These are phyloP conservation scores for Exutisphaerella laricina DNA, from an alignment of 2,329 filamentous ascomycete genomes.

Conservation along the genomic window DNA sequence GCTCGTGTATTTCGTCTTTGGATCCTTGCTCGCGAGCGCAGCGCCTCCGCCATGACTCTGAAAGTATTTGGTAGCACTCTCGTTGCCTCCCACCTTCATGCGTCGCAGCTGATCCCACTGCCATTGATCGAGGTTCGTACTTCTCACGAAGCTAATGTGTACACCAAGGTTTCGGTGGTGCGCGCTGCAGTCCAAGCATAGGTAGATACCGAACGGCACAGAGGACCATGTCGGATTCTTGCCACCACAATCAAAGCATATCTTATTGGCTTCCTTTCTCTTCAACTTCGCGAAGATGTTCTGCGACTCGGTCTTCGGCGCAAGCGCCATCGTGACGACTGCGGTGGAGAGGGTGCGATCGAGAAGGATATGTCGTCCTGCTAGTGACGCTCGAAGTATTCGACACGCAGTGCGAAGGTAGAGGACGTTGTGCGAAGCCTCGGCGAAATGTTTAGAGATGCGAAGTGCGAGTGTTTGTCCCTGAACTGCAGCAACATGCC, in stretches of 20 bases:
- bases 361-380: too few species aligned
- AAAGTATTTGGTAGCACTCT: slow-evolving; percentile 97
- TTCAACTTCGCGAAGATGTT: slow-evolving; percentile 98
- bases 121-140: slow-evolving; percentile 96
- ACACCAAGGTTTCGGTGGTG: slow-evolving; percentile 97
- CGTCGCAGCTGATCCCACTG: slow-evolving; percentile 97
- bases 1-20: slow-evolving; percentile 94
- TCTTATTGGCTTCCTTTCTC: slow-evolving; percentile 90
- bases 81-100: slow-evolving; percentile 98
- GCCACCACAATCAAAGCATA: slow-evolving; percentile 96
- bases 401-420: too few species aligned
- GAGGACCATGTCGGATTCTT: slow-evolving; percentile 99
- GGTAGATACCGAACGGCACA: slow-evolving; percentile 84
- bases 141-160: slow-evolving; percentile 98
- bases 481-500: too few species aligned
- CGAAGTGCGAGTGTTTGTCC: too few species aligned
- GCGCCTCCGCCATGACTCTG: slow-evolving; percentile 92
- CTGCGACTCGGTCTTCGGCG: slow-evolving; percentile 90
- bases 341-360: too few species aligned
- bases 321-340: slow-evolving; percentile 50
- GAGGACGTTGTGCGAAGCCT: too few species aligned
- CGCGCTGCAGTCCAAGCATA: slow-evolving; percentile 95
- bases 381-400: too few species aligned
- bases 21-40: slow-evolving; percentile 90
- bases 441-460: too few species aligned